Evolutionary conservation across 306 rosid species (phyloP).

Genomic region (Corylus americana): DNA sequence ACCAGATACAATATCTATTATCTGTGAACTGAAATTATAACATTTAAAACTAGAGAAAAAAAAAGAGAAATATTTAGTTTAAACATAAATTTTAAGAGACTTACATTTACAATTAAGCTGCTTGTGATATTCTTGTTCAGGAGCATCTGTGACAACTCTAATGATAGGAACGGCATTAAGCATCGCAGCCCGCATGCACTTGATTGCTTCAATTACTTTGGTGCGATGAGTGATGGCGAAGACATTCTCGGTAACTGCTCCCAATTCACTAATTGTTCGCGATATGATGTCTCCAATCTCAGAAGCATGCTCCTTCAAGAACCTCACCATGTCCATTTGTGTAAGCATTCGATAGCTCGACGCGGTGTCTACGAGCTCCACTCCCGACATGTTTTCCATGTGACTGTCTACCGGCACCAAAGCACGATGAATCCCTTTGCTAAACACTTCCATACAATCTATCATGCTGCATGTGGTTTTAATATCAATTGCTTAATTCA

Average conservation of each 20-base stretch:
- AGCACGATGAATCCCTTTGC: constrained; percentile 90
- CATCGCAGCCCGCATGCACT: constrained; percentile 60
- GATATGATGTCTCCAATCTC: constrained; percentile 35
- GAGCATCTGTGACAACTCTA: constrained; percentile 37
- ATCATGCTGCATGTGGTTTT: constrained; percentile 43
- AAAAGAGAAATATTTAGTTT: too few species aligned
- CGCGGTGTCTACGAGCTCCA: constrained; percentile 72
- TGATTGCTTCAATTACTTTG: constrained; percentile 63
- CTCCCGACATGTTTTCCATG: constrained; percentile 49
- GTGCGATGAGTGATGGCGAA: constrained; percentile 71
- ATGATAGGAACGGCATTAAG: constrained; percentile 82
- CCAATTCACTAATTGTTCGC: constrained; percentile 44
- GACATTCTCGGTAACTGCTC: constrained; percentile 54
- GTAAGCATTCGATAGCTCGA: constrained; percentile 71
- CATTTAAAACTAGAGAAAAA: too few species aligned
- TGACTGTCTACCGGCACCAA: constrained; percentile 70
- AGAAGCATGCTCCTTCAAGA: constrained; percentile 41
- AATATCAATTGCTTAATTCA: neutral
- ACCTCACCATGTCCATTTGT: constrained; percentile 74
- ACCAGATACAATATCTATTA: too few species aligned
- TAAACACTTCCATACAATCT: constrained; percentile 92
- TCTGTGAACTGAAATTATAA: too few species aligned
- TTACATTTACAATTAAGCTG: constrained; percentile 53
- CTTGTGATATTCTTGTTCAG: constrained; percentile 46
- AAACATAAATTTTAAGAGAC: constrained; percentile 10